Base-by-base conservation (phyloP, 345 rosid species). In the Limnanthes douglasii region DNA sequence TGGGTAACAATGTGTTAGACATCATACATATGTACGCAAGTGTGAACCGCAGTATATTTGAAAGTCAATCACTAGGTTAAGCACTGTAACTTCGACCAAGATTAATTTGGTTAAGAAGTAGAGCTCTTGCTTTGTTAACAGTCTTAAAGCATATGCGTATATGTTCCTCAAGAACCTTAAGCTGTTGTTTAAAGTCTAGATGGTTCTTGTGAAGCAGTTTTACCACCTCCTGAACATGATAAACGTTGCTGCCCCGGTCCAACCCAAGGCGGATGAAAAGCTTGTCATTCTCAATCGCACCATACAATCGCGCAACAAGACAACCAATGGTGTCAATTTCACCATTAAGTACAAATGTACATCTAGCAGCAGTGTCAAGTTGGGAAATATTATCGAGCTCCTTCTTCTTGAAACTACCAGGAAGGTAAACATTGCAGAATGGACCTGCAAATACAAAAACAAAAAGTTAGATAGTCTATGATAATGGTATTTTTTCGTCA, bases 281-380 rank as follows among this genome's bases (percentile, higher is more conserved):
- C 66, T 56, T 75, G 30, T 73, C 83, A 33, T 42, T 38, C 43
- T 75, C 78, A 15, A 86, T 45, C 19, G 65, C 64, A 11, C 21
- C 39, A 52, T 68, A 50, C 34, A 78, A 43, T 34, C 59, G 61
- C 18, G 61, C 39, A 36, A 73, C 86, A 39, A 78, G 75, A 21
- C 78, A 42, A 37, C 63, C 72, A 17, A 78, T 63, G 27, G 79
- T 73, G 39, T 60, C 66, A 11, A 82, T 70, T 48, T 67, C 45
- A 12, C 57, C 46, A 51, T 60, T 60, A 22, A 78, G 64, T 38
- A 61, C 72, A 46, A 12, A 75, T 15, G 76, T 62, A 11, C 73
- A 78, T 37, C 32, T 71, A 31, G 75, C 29, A 28, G 93, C 93
- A 41, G 70, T 80, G 42, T 69, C 62, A 34, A 82, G 93, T 57